Conservation (phyloP, 2,329 filamentous ascomycete species). For the Didymella pinodella region DNA sequence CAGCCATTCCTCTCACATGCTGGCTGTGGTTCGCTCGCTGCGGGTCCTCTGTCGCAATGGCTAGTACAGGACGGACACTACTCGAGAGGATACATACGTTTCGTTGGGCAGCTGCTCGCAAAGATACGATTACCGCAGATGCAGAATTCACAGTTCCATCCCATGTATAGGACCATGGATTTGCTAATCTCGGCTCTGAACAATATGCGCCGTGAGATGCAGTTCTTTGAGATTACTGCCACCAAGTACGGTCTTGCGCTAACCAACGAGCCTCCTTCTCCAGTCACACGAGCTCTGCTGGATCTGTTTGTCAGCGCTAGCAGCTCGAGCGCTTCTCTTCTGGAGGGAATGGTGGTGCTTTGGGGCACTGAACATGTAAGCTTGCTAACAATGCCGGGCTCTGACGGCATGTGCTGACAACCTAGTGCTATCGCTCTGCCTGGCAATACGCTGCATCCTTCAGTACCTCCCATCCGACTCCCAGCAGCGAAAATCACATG, state of each 20-base stretch:
- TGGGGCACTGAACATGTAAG: slow-evolving; percentile 75
- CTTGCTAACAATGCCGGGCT: background rate
- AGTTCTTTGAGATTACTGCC: slow-evolving; percentile 72
- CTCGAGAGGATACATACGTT: slow-evolving; percentile 73
- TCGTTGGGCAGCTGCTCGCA: slow-evolving; percentile 69
- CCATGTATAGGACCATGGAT: slow-evolving; percentile 66
- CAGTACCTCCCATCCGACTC: slow-evolving; percentile 48
- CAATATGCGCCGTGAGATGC: slow-evolving; percentile 72
- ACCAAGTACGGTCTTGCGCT: slow-evolving; percentile 66
- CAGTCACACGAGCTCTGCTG: slow-evolving; percentile 63
- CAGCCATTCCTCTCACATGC: slow-evolving; percentile 72
- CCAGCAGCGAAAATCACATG: slow-evolving; percentile 54
- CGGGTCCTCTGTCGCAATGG: slow-evolving; percentile 68
- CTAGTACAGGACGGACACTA: slow-evolving; percentile 76
- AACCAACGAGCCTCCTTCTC: slow-evolving; percentile 53
- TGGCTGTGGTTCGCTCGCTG: slow-evolving; percentile 67
- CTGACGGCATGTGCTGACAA: slow-evolving; percentile 17
- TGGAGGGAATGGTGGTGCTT: slow-evolving; percentile 76
- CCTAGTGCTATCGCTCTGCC: slow-evolving; percentile 56
- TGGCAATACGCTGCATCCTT: slow-evolving; percentile 60
- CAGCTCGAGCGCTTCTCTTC: slow-evolving; percentile 59
- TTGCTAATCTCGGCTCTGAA: slow-evolving; percentile 70
- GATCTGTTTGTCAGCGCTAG: slow-evolving; percentile 67
- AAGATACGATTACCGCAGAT: slow-evolving; percentile 65
- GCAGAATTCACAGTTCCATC: slow-evolving; percentile 53